Evolutionary conservation across 2,329 filamentous ascomycete species (phyloP).

Genomic region (Botrytis fabae): DNA sequence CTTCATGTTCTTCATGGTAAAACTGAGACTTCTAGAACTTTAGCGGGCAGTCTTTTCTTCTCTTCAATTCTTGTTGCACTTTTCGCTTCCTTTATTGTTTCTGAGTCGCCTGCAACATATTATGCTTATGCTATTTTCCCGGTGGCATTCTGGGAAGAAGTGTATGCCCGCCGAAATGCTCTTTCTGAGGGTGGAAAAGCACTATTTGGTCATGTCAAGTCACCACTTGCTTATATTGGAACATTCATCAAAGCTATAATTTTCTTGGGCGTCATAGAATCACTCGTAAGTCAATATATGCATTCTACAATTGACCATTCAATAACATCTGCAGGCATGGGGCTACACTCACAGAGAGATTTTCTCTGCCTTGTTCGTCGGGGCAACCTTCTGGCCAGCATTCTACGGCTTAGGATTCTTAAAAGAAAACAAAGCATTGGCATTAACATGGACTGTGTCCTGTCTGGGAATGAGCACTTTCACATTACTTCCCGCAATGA

Average conservation of each 20-base stretch:
- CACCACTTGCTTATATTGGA: conserved; percentile 55
- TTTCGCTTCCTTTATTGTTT: conserved; percentile 77
- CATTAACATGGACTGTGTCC: conserved; percentile 70
- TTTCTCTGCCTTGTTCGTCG: conserved; percentile 75
- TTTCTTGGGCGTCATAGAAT: conserved; percentile 76
- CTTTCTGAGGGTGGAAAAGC: conserved; percentile 64
- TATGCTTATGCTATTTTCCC: conserved; percentile 93
- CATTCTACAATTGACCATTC: not conserved
- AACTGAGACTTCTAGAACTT: conserved; percentile 62
- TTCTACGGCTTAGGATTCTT: conserved; percentile 75
- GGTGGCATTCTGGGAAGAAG: conserved; percentile 94
- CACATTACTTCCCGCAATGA: conserved; percentile 83
- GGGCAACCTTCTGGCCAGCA: conserved; percentile 76
- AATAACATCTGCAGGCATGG: conserved; percentile 60
- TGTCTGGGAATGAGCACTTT: conserved; percentile 87
- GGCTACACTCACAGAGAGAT: conserved; percentile 91
- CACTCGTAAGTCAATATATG: conserved; percentile 57
- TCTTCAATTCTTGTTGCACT: conserved; percentile 72
- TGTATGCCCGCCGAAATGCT: conserved; percentile 74
- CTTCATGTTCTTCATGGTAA: conserved; percentile 78
- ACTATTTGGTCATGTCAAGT: conserved; percentile 69
- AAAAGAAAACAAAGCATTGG: conserved; percentile 61
- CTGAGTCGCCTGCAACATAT: conserved; percentile 78
- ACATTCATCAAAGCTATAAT: conserved; percentile 63
- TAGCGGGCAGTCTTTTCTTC: conserved; percentile 63